Percentiles rank a stretch among this genome's conserved stretches.
Conservation (phyloP, 139 green algal species). For the Tetratostichococcus sp. region DNA sequence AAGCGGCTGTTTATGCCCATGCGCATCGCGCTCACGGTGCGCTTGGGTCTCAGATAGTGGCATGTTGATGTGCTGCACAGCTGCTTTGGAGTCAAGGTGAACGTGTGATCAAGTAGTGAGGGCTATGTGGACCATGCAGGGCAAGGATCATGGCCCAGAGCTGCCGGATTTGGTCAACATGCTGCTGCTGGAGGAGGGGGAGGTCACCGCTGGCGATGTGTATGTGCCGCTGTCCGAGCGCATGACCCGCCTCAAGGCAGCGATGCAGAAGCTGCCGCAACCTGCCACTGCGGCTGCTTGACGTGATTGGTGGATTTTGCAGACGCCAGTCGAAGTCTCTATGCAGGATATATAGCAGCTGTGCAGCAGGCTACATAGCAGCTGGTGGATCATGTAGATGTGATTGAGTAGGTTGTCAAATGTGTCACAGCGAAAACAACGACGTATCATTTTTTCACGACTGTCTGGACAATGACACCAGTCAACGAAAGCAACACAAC, state of each 20-base stretch:
- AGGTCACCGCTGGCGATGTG: slow-evolving; percentile 43
- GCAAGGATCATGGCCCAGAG: slow-evolving; percentile 68
- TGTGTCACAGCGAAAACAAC: too few species aligned
- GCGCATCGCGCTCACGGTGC: slow-evolving; percentile 86
- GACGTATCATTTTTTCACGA: slow-evolving; percentile 42
- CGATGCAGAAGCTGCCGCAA: neutral
- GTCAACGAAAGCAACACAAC: slow-evolving; percentile 68
- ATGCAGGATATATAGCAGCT: too few species aligned
- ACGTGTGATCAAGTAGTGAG: too few species aligned
- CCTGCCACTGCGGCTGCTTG: neutral
- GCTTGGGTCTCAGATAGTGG: slow-evolving; percentile 32
- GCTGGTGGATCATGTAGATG: too few species aligned
- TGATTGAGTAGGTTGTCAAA: too few species aligned
- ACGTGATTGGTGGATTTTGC: neutral
- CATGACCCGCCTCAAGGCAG: slow-evolving; percentile 48
- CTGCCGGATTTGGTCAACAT: slow-evolving; percentile 77
- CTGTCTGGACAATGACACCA: slow-evolving; percentile 68
- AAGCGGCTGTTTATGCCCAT: slow-evolving; percentile 98
- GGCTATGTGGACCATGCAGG: neutral
- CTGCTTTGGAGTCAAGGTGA: too few species aligned
- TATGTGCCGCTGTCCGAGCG: slow-evolving; percentile 59
- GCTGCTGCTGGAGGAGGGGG: slow-evolving; percentile 56
- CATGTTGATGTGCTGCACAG: neutral
- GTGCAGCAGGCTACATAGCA: too few species aligned
- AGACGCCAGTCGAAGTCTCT: too few species aligned